These are phyloP conservation scores for Aspergillus aculeatus DNA, from an alignment of 2,329 filamentous ascomycete genomes.

Conservation along the genomic window DNA sequence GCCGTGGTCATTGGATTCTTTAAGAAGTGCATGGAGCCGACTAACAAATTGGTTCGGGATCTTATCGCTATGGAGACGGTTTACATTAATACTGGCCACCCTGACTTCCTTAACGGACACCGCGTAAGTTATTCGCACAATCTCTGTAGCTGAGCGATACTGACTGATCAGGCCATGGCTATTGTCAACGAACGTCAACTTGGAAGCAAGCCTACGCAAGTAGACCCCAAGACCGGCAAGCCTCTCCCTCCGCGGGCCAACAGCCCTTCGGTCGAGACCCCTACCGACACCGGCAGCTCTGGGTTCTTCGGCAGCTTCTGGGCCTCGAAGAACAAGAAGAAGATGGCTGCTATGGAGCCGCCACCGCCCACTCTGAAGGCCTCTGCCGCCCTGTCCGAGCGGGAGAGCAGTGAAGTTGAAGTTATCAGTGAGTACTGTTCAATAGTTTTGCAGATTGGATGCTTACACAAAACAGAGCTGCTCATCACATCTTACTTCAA, in stretches of 20 bases:
- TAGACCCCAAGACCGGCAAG: slow-evolving; percentile 98
- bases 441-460: neutral
- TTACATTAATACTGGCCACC: slow-evolving; percentile 98
- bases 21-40: slow-evolving; percentile 97
- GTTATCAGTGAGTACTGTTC: slow-evolving; percentile 76
- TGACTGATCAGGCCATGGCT: slow-evolving; percentile 72
- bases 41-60: slow-evolving; percentile 93
- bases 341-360: slow-evolving; percentile 98
- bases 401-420: slow-evolving; percentile 93
- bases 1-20: slow-evolving; percentile 89
- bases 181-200: slow-evolving; percentile 93
- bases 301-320: slow-evolving; percentile 99
- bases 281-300: slow-evolving; percentile 55
- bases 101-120: slow-evolving; percentile 95
- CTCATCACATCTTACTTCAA: slow-evolving; percentile 97
- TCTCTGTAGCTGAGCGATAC: neutral
- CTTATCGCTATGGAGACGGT: slow-evolving; percentile 93
- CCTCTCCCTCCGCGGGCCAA: slow-evolving; percentile 75
- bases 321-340: slow-evolving; percentile 99
- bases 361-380: slow-evolving; percentile 92
- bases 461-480: slow-evolving; percentile 62
- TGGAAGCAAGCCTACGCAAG: slow-evolving; percentile 79
- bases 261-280: slow-evolving; percentile 67
- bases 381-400: slow-evolving; percentile 87
- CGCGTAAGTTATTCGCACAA: slow-evolving; percentile 54